These are phyloP conservation scores for Lyophyllum shimeji DNA, from an alignment of 768 basidiomycete genomes.

Conservation along the genomic window DNA sequence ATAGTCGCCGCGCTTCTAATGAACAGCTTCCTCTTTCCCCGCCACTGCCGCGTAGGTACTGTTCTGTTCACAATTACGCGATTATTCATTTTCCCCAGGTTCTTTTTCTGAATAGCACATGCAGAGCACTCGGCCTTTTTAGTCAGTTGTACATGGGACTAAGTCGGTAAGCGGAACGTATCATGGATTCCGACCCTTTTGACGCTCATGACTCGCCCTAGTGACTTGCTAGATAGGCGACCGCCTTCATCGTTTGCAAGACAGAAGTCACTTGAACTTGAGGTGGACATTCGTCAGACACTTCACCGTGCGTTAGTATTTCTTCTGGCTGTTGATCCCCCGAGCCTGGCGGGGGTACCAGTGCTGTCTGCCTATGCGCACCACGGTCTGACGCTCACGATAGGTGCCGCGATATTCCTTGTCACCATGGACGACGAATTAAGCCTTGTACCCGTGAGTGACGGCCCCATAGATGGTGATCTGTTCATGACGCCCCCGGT, in stretches of 20 bases:
- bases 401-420: conserved; percentile 33
- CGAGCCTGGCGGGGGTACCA: not conserved
- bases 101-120: conserved; percentile 39
- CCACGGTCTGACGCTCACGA: not conserved
- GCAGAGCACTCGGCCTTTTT: conserved; percentile 35
- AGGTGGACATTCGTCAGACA: conserved; percentile 39
- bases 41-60: conserved; percentile 39
- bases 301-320: conserved; percentile 28
- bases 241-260: conserved; percentile 26
- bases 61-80: conserved; percentile 1
- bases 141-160: conserved; percentile 44
- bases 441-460: conserved; percentile 46
- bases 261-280: conserved; percentile 36
- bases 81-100: conserved; percentile 26
- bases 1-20: conserved; percentile 43
- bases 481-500: not conserved
- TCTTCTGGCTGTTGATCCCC: not conserved
- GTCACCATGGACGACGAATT: conserved; percentile 45
- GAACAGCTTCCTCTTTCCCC: conserved; percentile 46
- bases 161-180: conserved; percentile 30
- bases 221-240: conserved; percentile 33
- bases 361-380: not conserved
- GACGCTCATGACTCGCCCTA: conserved; percentile 14
- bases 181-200: not conserved
- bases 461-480: not conserved